Evolutionary conservation across 331 rosid species (phyloP), one percentile per base, ranked within the genome.

Genomic region (Ulmus americana): DNA sequence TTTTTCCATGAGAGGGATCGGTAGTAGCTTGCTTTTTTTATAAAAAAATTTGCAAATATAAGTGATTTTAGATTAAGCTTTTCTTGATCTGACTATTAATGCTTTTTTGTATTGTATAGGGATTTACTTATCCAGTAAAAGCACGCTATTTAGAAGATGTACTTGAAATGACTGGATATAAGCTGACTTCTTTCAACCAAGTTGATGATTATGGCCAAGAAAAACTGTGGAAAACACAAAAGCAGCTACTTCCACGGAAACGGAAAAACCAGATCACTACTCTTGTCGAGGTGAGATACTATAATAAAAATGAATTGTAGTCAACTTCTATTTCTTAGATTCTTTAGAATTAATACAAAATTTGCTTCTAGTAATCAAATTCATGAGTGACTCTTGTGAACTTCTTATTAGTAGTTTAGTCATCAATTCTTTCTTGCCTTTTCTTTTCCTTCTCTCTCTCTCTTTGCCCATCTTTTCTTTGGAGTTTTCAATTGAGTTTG

Each of bases 191-290:
- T 42, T 83, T 86, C 84, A 91, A 91, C 82, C 97, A 91, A 85
- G 72, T 91, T 71, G 97, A 91, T 81, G 96, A 91, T 79, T 91
- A 91, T 70, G 97, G 97, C 83, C 97, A 88, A 84, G 97, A 91
- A 39, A 91, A 91, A 78, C 0, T 88, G 87, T 88, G 97, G 97
- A 91, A 91, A 82, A 91, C 88, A 56, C 96, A 91, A 75, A 91
- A 74, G 83, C 97, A 91, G 73, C 75, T 91, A 42, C 82, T 63
- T 39, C 92, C 97, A 12, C 85, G 95, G 16, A 91, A 88, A 79
- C 84, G 91, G 78, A 91, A 91, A 89, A 91, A 88, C 71, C 95
- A 86, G 83, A 88, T 91, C 76, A 83, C 92, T 65, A 40, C 87
- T 68, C 90, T 88, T 71, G 97, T 91, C 44, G 97, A 91, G 95